These are phyloP conservation scores for Musa schizocarpa DNA, from an alignment of 176 grass and related monocot species.

Conservation along the genomic window DNA sequence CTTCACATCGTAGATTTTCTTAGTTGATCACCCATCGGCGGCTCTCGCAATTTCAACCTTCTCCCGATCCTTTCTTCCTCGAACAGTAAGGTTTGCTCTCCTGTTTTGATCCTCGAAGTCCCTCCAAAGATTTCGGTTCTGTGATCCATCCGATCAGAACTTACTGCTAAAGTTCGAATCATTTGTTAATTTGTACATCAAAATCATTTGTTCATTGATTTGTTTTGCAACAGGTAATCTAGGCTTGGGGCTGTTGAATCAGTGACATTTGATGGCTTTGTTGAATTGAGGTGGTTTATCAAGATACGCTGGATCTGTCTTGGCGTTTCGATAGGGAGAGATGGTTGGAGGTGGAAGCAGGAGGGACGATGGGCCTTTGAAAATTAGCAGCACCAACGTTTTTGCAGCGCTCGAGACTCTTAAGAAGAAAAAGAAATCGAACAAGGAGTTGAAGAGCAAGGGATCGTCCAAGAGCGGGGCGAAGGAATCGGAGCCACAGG, in stretches of 20 bases:
- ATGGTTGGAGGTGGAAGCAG: conserved; percentile 84
- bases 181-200: background rate
- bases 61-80: no score
- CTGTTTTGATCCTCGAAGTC: background rate
- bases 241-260: no score
- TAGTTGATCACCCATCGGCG: no score
- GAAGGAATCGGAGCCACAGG: conserved; percentile 34
- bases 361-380: conserved; percentile 45
- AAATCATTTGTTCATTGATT: no score
- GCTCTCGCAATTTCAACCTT: no score
- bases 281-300: background rate
- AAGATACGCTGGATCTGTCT: background rate
- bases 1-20: no score
- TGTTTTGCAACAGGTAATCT: no score
- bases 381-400: conserved; percentile 75
- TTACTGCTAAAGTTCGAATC: background rate
- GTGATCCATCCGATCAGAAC: background rate
- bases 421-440: conserved; percentile 97
- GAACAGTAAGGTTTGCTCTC: no score
- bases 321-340: conserved; percentile 3
- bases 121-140: background rate
- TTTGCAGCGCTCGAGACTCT: conserved; percentile 91
- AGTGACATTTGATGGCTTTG: background rate
- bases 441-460: conserved; percentile 43
- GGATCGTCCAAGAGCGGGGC: conserved; percentile 41